Conservation (phyloP, 345 rosid species). For the Carallia brachiata region DNA sequence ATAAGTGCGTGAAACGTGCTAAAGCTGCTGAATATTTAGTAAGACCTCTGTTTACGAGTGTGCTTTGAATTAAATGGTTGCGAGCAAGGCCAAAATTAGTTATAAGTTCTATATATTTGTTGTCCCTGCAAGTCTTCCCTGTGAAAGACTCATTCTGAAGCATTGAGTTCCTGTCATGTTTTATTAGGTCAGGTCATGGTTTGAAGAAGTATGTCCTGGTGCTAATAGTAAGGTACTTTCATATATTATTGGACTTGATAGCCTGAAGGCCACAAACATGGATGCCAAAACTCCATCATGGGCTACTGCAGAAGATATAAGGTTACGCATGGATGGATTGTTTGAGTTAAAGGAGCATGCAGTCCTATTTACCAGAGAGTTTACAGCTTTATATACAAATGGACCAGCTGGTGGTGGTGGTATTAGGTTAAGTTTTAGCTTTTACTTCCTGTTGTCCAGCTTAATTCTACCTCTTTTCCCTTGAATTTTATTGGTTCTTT, state of each 20-base stretch:
- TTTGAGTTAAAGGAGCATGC: conserved; percentile 72
- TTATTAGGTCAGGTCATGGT: conserved; percentile 80
- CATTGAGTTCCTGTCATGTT: conserved; percentile 6
- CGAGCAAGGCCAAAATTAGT: conserved; percentile 1
- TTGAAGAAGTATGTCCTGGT: conserved; percentile 78
- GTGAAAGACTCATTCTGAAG: neutral
- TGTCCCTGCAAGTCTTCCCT: neutral
- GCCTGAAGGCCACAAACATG: conserved; percentile 58
- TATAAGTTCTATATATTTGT: neutral
- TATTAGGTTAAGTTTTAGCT: conserved; percentile 50
- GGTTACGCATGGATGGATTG: conserved; percentile 86
- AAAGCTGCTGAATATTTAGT: conserved; percentile 87
- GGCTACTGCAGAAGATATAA: conserved; percentile 46
- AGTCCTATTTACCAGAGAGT: conserved; percentile 56
- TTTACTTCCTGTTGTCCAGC: neutral
- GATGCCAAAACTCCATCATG: conserved; percentile 24
- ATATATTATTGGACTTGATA: conserved; percentile 78
- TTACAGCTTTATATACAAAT: conserved; percentile 80
- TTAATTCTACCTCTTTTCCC: neutral
- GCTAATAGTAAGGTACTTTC: conserved; percentile 45
- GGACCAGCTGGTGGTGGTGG: conserved; percentile 99
- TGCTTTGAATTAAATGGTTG: conserved; percentile 11
- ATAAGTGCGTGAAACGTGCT: conserved; percentile 65
- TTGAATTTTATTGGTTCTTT: neutral
- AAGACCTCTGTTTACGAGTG: conserved; percentile 12